Conservation (phyloP, 495 filamentous ascomycete genomes). For the Pyrenula aspistea region DNA sequence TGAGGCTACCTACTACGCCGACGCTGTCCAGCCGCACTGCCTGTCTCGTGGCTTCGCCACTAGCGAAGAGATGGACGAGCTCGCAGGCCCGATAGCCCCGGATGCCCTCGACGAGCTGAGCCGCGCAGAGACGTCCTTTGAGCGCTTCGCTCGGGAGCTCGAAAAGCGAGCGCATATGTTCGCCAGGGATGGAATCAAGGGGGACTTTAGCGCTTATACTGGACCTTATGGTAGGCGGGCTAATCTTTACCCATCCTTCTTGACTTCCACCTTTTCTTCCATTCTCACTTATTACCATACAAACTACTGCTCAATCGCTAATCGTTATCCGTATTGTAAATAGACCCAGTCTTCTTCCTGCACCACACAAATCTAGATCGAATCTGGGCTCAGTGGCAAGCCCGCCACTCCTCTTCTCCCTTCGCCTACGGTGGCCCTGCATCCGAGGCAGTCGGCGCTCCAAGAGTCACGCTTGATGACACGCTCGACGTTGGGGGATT, state of each 20-base stretch:
- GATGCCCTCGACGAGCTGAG: not conserved
- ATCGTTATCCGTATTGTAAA: not conserved
- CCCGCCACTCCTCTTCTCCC: not conserved
- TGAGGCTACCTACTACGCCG: conserved; percentile 5
- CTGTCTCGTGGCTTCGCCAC: conserved; percentile 6
- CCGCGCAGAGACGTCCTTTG: not conserved
- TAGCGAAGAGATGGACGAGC: not conserved
- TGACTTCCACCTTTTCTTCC: too few relatives aligned
- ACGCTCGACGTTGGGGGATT: not conserved
- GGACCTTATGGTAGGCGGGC: not conserved
- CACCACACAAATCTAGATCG: not conserved
- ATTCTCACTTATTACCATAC: not conserved
- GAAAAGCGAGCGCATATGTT: not conserved
- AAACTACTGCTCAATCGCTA: not conserved
- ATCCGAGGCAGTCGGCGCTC: not conserved
- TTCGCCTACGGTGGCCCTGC: not conserved
- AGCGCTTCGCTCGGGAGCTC: not conserved
- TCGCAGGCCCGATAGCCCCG: not conserved
- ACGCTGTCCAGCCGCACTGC: conserved; percentile 7
- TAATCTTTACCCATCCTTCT: too few relatives aligned
- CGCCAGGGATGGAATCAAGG: not conserved
- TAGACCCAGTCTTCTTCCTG: not conserved
- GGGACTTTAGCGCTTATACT: not conserved
- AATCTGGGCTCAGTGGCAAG: not conserved
- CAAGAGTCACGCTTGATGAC: not conserved